Evolutionary conservation across 345 rosid genomes (phyloP).

Genomic region (Eucalyptus pauciflora): DNA sequence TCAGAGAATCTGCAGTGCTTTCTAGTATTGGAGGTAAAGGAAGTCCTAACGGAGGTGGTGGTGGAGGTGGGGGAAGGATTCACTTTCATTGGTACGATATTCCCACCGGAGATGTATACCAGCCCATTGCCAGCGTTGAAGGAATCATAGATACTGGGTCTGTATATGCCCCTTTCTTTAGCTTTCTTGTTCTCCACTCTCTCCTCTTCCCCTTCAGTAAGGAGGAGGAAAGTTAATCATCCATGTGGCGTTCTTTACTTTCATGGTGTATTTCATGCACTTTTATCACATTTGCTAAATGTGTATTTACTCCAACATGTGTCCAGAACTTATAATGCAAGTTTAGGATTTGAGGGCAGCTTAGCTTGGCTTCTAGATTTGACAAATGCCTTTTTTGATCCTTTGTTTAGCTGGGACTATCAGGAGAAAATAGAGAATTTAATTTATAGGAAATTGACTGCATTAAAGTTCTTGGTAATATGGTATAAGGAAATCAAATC

Average conservation of each 20-base stretch:
- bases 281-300: background rate
- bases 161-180: constrained; percentile 6
- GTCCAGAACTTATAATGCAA: background rate
- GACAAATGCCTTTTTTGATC: background rate
- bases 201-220: background rate
- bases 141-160: constrained; percentile 68
- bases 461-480: background rate
- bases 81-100: constrained; percentile 98
- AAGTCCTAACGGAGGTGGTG: constrained; percentile 72
- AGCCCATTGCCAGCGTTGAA: constrained; percentile 84
- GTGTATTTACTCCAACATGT: background rate
- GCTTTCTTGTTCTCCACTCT: background rate
- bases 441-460: background rate
- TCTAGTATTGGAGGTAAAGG: constrained; percentile 91
- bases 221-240: background rate
- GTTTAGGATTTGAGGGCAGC: background rate
- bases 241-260: background rate
- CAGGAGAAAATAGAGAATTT: background rate
- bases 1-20: constrained; percentile 59
- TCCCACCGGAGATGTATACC: constrained; percentile 96
- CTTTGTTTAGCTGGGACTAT: background rate
- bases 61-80: constrained; percentile 99
- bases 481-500: background rate
- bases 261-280: background rate
- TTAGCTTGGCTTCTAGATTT: background rate